A percentile compares a stretch with the other conserved stretches of the same genome.
phyloP scores from a whole-genome alignment of 768 basidiomycete species.

The Pulveroboletus ravenelii region DNA sequence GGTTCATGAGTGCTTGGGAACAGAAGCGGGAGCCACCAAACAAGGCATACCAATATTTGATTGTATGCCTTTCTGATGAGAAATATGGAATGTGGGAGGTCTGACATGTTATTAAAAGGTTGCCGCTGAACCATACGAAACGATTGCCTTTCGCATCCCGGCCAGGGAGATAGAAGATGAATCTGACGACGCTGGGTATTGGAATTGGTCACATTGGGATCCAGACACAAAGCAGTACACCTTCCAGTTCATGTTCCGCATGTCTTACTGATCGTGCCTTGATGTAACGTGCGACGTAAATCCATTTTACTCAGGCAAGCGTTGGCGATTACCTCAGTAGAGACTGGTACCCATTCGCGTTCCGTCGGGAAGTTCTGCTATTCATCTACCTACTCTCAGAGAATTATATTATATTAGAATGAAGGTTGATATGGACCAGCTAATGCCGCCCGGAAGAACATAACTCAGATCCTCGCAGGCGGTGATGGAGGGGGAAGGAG shows the following conservation, averaged over 20 bases:
- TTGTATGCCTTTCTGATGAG: slow-evolving; percentile 52
- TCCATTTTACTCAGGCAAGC: background rate
- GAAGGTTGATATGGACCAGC: slow-evolving; percentile 4
- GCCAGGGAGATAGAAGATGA: slow-evolving; percentile 96
- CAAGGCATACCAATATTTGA: slow-evolving; percentile 94
- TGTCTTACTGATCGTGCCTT: slow-evolving; percentile 33
- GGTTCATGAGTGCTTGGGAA: slow-evolving; percentile 98
- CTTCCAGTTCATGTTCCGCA: slow-evolving; percentile 95
- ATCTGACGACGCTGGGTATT: slow-evolving; percentile 81
- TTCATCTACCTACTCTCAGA: background rate
- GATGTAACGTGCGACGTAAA: slow-evolving; percentile 3
- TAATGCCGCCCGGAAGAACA: slow-evolving; percentile 8
- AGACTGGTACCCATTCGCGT: background rate
- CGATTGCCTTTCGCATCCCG: slow-evolving; percentile 98
- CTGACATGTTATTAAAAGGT: slow-evolving; percentile 53
- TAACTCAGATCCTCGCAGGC: background rate
- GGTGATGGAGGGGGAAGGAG: too few relatives aligned
- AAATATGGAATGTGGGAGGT: slow-evolving; percentile 10
- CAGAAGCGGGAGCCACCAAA: slow-evolving; percentile 94
- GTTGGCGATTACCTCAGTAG: background rate
- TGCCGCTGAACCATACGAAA: slow-evolving; percentile 99
- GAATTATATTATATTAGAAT: background rate
- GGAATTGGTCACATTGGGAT: slow-evolving; percentile 99
- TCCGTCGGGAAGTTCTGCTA: slow-evolving; percentile 4
- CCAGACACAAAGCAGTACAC: slow-evolving; percentile 98